These are phyloP conservation scores for Candida ipomoeae DNA, from an alignment of 805 yeast genomes.

Conservation along the genomic window DNA sequence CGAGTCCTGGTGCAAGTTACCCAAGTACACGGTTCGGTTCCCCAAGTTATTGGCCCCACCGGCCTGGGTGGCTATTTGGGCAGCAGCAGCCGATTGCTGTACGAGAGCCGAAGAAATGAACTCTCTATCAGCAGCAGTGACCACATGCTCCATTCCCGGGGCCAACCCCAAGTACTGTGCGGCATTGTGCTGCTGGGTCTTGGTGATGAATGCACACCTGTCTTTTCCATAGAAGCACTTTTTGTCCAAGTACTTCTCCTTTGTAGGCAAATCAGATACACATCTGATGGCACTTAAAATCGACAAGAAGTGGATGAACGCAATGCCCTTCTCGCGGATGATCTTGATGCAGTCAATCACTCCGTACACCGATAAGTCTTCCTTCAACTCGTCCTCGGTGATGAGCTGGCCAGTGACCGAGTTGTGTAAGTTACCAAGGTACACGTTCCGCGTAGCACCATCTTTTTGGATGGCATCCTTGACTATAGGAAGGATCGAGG, in stretches of 20 bases:
- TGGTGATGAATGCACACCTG: constrained; percentile 89
- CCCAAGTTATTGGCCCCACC: constrained; percentile 93
- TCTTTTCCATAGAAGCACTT: constrained; percentile 92
- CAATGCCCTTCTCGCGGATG: constrained; percentile 75
- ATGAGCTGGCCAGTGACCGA: constrained; percentile 43
- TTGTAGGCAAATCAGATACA: constrained; percentile 67
- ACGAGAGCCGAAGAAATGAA: constrained; percentile 70
- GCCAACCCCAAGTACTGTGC: constrained; percentile 91
- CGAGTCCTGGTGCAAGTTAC: constrained; percentile 83
- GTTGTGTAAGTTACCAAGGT: constrained; percentile 73
- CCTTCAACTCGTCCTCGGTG: constrained; percentile 61
- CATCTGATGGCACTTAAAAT: constrained; percentile 83
- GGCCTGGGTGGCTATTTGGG: constrained; percentile 92
- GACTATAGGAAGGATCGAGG: constrained; percentile 70
- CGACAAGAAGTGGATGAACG: constrained; percentile 86
- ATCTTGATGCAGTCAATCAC: constrained; percentile 81
- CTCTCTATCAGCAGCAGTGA: constrained; percentile 64
- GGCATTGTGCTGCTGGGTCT: constrained; percentile 94
- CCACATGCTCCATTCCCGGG: constrained; percentile 80
- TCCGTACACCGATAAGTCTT: constrained; percentile 72
- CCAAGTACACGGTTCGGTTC: constrained; percentile 88
- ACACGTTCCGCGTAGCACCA: constrained; percentile 92
- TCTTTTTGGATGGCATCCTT: constrained; percentile 73
- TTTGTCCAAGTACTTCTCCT: constrained; percentile 65
- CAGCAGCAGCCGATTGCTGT: constrained; percentile 95